Evolutionary conservation across 352 stramenopile species (phyloP).

Genomic region (Phytophthora crassamura): DNA sequence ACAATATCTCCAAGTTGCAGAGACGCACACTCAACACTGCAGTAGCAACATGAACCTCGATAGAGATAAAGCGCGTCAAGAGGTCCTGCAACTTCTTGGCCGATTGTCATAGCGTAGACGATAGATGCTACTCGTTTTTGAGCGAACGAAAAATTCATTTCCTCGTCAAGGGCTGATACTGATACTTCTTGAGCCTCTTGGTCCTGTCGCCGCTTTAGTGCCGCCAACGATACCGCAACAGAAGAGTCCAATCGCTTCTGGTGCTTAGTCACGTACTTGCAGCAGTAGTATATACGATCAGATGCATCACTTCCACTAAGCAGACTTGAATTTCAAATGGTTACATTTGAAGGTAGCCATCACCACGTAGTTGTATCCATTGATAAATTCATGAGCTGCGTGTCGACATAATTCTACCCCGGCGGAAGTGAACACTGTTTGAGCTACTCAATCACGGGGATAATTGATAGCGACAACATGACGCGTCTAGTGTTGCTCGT

Average conservation of each 20-base stretch:
- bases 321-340: background rate
- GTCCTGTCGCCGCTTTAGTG: background rate
- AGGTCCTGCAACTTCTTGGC: slow-evolving; percentile 5
- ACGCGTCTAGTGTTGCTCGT: too few species aligned
- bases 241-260: slow-evolving; percentile 1
- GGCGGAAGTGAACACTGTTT: too few species aligned
- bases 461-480: too few species aligned
- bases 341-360: slow-evolving; percentile 9
- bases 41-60: slow-evolving; percentile 7
- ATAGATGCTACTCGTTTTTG: slow-evolving; percentile 1
- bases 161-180: too few species aligned
- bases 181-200: background rate
- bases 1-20: slow-evolving; percentile 2
- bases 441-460: too few species aligned
- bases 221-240: too few species aligned
- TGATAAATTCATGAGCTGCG: slow-evolving; percentile 2
- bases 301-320: background rate
- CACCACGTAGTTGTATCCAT: slow-evolving; percentile 6
- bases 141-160: background rate
- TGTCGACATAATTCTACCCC: too few species aligned
- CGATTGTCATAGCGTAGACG: slow-evolving; percentile 3
- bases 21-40: background rate
- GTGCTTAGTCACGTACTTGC: slow-evolving; percentile 5
- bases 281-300: slow-evolving; percentile 2
- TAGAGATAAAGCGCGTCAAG: slow-evolving; percentile 3